Evolutionary conservation across 768 basidiomycete species (phyloP), one percentile per base, ranked within the genome.

Genomic region (Pleurotus sapidus): DNA sequence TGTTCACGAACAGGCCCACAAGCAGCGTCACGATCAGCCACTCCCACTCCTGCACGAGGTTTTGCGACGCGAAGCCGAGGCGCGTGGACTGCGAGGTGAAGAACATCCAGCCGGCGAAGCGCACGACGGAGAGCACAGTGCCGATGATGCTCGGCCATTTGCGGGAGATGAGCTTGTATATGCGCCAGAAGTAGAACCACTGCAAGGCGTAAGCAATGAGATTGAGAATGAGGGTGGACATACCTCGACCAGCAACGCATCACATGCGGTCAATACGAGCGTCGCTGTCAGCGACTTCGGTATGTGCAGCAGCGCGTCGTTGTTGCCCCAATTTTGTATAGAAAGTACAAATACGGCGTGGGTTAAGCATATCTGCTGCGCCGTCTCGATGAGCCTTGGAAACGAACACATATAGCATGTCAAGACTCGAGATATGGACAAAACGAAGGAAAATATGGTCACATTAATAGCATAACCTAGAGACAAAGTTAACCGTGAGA

Each of bases 181-280:
- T 54, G 4, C 51, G 17, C 51, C 51, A 54, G 39, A 40, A 54
- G 51, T 54, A 54, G 17, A 54, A 54, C 37, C 38, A 40, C 51
- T 54, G 39, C 5, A 5, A 24, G 18, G 24, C 4, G 30, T 15
- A 30, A 17, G 20, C 49, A 6, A 37, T 11, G n/a, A 38, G 37
- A 30, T 9, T 18, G 15, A 12, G 7, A 34, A 38, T 18, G 34
- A 4, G 17, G 17, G 37, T 51, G 12, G 27, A 51, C 42, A 9
- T 30, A 54, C 51, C 51, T 54, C 51, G 5, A 54, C 51, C 12
- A 54, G 18, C 8, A 40, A 54, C 4, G 37, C 39, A 42, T 54
- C 51, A 14, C 37, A 54, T 7, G 42, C 38, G 14, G 39, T 34
- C 39, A 54, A 42, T 7, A 54, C 38, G 12, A 54, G 20, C 14